These are phyloP conservation scores for Pulveroboletus frians DNA, from an alignment of 768 basidiomycete species.

Conservation along the genomic window DNA sequence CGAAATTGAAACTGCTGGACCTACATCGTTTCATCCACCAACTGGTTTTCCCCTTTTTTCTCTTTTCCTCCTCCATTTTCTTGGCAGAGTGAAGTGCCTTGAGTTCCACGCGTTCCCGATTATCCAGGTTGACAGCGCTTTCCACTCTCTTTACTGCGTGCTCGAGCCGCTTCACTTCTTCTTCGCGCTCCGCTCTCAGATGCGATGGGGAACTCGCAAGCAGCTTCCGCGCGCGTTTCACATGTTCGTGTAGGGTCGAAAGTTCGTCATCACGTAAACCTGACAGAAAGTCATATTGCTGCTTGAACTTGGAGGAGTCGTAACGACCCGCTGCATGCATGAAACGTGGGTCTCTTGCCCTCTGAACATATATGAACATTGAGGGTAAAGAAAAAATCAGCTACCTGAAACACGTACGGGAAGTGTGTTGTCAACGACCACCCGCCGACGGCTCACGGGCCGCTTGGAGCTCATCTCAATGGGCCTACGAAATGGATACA, in stretches of 20 bases:
- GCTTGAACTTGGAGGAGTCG: conserved; percentile 56
- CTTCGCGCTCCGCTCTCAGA: conserved; percentile 53
- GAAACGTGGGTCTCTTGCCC: conserved; percentile 85
- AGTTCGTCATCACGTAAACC: conserved; percentile 64
- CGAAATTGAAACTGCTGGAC: conserved; percentile 18
- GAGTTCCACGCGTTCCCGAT: conserved; percentile 62
- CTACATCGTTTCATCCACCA: conserved; percentile 86
- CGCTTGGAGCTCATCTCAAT: conserved; percentile 78
- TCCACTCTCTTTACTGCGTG: conserved; percentile 70
- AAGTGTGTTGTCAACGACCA: conserved; percentile 62
- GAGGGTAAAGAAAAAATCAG: conserved; percentile 1
- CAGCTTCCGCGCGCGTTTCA: conserved; percentile 65
- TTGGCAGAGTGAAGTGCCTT: conserved; percentile 50
- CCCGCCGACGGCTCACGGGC: conserved; percentile 69
- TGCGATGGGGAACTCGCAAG: conserved; percentile 57
- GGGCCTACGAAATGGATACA: conserved; percentile 46
- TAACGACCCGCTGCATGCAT: conserved; percentile 65
- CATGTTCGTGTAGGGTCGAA: conserved; percentile 52
- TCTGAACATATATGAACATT: conserved; percentile 36
- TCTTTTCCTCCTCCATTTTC: conserved; percentile 52
- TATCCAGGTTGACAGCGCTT: conserved; percentile 70
- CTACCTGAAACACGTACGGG: conserved; percentile 40
- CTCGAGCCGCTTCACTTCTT: conserved; percentile 68
- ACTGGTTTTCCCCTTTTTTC: conserved; percentile 67
- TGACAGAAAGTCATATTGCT: conserved; percentile 72